Percentiles rank a stretch among this genome's conserved stretches.
Conservation (phyloP, 164 flowering plant species). For the grape (Vitis vinifera) region DNA sequence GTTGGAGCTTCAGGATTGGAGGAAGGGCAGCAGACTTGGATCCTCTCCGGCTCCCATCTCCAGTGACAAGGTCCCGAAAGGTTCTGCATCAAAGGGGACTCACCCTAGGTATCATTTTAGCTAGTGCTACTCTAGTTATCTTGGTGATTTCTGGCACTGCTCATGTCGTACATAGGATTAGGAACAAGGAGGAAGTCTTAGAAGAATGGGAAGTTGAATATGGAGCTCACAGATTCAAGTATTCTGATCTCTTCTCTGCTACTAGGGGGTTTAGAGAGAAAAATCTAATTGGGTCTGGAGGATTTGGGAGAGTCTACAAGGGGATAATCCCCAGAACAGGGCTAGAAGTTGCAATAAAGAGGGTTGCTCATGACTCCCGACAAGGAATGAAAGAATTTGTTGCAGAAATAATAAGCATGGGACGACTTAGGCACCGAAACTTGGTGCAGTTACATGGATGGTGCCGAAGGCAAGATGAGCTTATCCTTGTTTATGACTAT, state of each 20-base stretch:
- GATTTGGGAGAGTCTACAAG: slow-evolving; percentile 39
- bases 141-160: too few relatives aligned
- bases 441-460: slow-evolving; percentile 34
- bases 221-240: neutral
- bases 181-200: too few relatives aligned
- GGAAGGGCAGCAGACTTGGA: too few relatives aligned
- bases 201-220: slow-evolving; percentile 4
- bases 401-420: slow-evolving; percentile 35
- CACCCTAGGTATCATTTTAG: too few relatives aligned
- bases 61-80: too few relatives aligned
- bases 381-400: slow-evolving; percentile 40
- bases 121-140: too few relatives aligned
- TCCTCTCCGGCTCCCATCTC: too few relatives aligned
- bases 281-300: slow-evolving; percentile 33
- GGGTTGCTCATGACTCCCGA: slow-evolving; percentile 32
- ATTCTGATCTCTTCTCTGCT: slow-evolving; percentile 26
- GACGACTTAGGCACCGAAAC: slow-evolving; percentile 34
- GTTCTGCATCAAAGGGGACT: too few relatives aligned
- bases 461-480: slow-evolving; percentile 29
- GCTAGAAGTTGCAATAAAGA: slow-evolving; percentile 31
- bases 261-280: slow-evolving; percentile 31
- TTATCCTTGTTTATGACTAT: slow-evolving; percentile 36
- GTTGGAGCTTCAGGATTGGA: too few relatives aligned
- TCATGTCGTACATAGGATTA: too few relatives aligned
- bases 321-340: slow-evolving; percentile 22